Percentiles rank a stretch among this genome's conserved stretches.
Conservation (phyloP, 352 stramenopile genomes). For the Pythium volutum region DNA sequence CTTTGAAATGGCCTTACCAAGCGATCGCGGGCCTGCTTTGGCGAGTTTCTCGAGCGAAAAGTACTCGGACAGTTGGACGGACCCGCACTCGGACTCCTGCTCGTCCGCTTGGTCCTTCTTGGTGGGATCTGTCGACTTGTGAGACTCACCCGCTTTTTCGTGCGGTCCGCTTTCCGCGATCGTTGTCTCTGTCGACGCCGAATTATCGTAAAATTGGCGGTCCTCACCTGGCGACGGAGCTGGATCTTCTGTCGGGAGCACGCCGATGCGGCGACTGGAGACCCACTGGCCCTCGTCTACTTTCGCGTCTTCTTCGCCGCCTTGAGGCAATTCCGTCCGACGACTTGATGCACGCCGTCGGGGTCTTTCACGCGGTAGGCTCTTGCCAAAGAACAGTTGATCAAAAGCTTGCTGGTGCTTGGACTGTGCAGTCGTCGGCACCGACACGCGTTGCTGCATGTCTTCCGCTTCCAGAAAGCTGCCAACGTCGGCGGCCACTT, state of each 20-base stretch:
- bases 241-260: background rate
- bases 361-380: background rate
- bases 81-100: background rate
- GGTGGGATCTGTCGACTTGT: background rate
- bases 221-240: background rate
- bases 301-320: background rate
- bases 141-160: background rate
- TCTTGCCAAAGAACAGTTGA: conserved; percentile 15
- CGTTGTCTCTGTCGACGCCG: too few relatives aligned
- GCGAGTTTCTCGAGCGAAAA: conserved; percentile 21
- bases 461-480: background rate
- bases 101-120: background rate
- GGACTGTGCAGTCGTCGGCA: background rate
- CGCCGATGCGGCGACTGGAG: conserved; percentile 19
- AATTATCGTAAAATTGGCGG: too few relatives aligned
- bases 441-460: background rate
- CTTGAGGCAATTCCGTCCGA: background rate
- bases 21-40: background rate
- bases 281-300: conserved; percentile 10
- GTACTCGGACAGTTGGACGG: conserved; percentile 16
- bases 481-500: background rate
- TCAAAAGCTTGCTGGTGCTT: background rate
- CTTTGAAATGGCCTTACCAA: background rate
- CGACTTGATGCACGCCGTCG: background rate
- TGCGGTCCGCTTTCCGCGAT: too few relatives aligned